Evolutionary conservation across 2,329 filamentous ascomycete genomes (phyloP), one percentile per base, ranked within the genome.

Genomic region (Esteya vermicola): DNA sequence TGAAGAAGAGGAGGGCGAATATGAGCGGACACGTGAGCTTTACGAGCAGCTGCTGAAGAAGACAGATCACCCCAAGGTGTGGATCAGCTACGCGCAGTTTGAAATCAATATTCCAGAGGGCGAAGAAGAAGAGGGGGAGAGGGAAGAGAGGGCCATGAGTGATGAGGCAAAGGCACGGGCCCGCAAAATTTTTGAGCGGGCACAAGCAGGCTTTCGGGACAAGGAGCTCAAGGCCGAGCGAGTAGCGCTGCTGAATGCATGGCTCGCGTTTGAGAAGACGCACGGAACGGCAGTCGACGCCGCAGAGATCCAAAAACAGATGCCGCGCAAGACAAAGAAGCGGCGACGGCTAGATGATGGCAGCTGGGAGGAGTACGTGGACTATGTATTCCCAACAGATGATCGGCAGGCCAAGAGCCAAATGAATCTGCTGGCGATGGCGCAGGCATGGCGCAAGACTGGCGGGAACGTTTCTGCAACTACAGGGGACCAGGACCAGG

Each of bases 31-130:
- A 5, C 72, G 91, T 36, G 64, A 66, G 4, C 66, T 98, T 33
- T 98, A 96, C 62, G 89, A 96, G 64, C 76, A 89, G 8, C 70
- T 98, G 12, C 71, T 98, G 33, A 70, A 85, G 53, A 95, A 93
- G 75, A 94, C 91, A n/a, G 81, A 91, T 54, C 91, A 98, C 55
- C 86, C 95, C 67, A 98, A 96, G 68, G 91, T 98, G 44, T 98
- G 91, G 91, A 93, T 91, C 59, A 89, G 84, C 58, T 98, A 89
- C 62, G 91, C 91, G n/a, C 84, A 93, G 58, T 96, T 98, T 54
- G 91, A 98, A 61, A 85, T 96, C 64, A 89, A 91, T 57, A 78
- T 94, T 0, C 85, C 86, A 33, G 86, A 93, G 42, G 72, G 75
- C 39, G 74, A 44, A 13, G 51, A 75, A 36, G 72, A 72, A 32